Base-by-base conservation (phyloP, 495 filamentous ascomycete genomes). In the Cryomyces antarcticus region DNA sequence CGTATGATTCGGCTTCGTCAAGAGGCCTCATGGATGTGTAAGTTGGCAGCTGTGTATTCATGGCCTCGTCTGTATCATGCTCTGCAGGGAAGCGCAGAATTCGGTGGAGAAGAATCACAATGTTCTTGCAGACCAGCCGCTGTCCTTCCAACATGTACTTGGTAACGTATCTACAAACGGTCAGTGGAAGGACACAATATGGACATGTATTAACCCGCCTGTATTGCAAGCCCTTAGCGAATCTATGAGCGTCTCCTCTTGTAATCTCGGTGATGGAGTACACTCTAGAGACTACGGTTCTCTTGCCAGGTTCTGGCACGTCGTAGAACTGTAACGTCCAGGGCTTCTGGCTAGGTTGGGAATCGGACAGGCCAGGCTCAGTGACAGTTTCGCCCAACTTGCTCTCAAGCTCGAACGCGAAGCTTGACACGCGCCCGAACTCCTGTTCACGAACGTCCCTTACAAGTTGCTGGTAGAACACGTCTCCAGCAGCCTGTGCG, bases 241-340 rank as follows among this genome's bases (percentile, higher is more conserved):
- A 24, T 2, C 17, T 24, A 24, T 24, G 41, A 3, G 54, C 51
- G 48, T 68, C 59, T 7, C 64, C 65, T 31, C 54, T 50, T 0
- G 48, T 37, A 33, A 65, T 48, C 11, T 60, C 56, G 6, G 58
- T 63, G 35, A 43, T 52, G 5, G 55, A 39, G 3, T 62, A 50
- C 49, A 51, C 47, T 41, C 65, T 49, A 3, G 53, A 52, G 2
- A 54, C 52, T 4, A 61, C 65, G 3, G 59, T 55, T 43, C 55
- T 53, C 44, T 60, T 53, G 29, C 56, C 60, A 9, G 62, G 49
- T 38, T 67, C 62, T 9, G 67, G 67, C 6, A 67, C 42, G 48
- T 70, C 67, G 31, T 60, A 43, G 37, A 68, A 61, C 24, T 52
- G 49, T 30, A 63, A 54, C 28, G 48, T 45, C 64, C 64, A 68